These are phyloP conservation scores for Phlebiopsis flavidoalba DNA, from an alignment of 768 basidiomycete species.

Conservation along the genomic window DNA sequence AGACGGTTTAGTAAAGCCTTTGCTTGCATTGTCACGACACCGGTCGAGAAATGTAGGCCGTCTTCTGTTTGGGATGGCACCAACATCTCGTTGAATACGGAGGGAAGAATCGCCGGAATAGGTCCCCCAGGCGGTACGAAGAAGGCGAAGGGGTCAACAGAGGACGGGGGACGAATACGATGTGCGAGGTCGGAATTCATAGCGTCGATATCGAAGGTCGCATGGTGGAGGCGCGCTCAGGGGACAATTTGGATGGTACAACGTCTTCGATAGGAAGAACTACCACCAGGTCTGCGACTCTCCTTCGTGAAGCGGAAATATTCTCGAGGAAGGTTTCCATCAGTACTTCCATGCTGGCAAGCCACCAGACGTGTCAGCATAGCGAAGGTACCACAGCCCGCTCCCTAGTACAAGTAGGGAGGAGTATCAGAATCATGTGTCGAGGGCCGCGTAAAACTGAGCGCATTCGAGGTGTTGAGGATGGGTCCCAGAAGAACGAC, in stretches of 20 bases:
- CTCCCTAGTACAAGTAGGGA: conserved; percentile 76
- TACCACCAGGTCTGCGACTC: conserved; percentile 67
- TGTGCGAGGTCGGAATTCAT: conserved; percentile 87
- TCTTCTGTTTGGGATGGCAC: conserved; percentile 73
- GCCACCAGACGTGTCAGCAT: conserved; percentile 66
- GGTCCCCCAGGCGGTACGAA: conserved; percentile 15
- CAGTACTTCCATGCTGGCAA: conserved; percentile 69
- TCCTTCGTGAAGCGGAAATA: conserved; percentile 31
- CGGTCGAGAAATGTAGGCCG: conserved; percentile 74
- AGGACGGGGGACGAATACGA: conserved; percentile 40
- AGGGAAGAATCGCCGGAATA: conserved; percentile 53
- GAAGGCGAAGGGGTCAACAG: conserved; percentile 26
- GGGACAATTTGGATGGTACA: conserved; percentile 57
- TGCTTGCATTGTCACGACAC: conserved; percentile 63
- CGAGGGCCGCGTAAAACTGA: conserved; percentile 34
- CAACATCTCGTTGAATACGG: conserved; percentile 79
- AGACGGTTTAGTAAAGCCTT: conserved; percentile 73
- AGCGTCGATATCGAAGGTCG: conserved; percentile 76
- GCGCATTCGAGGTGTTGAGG: conserved; percentile 61
- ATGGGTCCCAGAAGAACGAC: conserved; percentile 81
- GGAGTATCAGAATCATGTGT: conserved; percentile 28
- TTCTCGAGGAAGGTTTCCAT: conserved; percentile 60
- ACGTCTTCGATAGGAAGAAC: conserved; percentile 76
- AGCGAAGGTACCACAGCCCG: conserved; percentile 86
- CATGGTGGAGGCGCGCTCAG: conserved; percentile 63